These are phyloP conservation scores for Dendrobium officinale DNA, from an alignment of 106 monocot species.

Conservation along the genomic window DNA sequence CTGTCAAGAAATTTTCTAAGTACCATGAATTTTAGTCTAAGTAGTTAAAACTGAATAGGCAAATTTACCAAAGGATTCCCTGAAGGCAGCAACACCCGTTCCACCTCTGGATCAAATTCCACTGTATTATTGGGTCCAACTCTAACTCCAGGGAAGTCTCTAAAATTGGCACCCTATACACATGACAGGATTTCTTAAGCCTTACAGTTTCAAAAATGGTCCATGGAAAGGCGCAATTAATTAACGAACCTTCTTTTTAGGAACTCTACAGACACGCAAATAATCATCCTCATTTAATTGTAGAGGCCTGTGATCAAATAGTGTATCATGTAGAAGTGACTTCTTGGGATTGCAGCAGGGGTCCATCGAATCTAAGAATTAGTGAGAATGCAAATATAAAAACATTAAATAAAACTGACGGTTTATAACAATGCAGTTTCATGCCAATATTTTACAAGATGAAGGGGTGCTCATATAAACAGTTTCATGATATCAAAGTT, in stretches of 20 bases:
- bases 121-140: constrained; percentile 17
- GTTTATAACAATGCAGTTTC: background rate
- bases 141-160: constrained; percentile 14
- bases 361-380: constrained; percentile 2
- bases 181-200: background rate
- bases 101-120: constrained; percentile 11
- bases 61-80: constrained; percentile 18
- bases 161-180: constrained; percentile 21
- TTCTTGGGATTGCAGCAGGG: background rate
- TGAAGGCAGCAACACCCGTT: constrained; percentile 14
- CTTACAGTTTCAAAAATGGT: background rate
- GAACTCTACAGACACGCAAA: constrained; percentile 18
- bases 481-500: too few species aligned
- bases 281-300: constrained; percentile 21
- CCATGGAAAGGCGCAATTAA: background rate
- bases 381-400: background rate
- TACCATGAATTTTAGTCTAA: too few species aligned
- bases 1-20: constrained; percentile 5
- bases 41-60: background rate
- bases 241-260: constrained; percentile 11
- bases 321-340: background rate
- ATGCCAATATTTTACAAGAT: too few species aligned
- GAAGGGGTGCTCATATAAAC: too few species aligned
- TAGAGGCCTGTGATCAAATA: constrained; percentile 20
- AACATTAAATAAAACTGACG: background rate